Evolutionary conservation across 768 basidiomycete species (phyloP), one percentile per base, ranked within the genome.

Genomic region (Lentinus brumalis): DNA sequence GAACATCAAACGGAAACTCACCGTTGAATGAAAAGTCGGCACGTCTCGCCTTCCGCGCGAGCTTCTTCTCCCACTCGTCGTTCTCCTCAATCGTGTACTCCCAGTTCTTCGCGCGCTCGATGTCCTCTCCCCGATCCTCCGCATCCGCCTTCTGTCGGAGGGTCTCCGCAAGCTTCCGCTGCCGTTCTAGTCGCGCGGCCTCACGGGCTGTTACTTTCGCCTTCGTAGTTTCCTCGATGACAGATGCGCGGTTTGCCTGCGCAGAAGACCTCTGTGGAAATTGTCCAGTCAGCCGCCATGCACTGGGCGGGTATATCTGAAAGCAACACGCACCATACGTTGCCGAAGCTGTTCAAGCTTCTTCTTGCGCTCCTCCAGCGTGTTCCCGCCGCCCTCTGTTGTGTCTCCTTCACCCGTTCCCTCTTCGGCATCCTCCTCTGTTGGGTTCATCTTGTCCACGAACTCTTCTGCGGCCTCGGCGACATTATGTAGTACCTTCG

Each of bases 41-140:
- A 73, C 92, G 82, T 73, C 94, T 81, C 64, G 83, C 85, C 76
- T 95, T 98, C 68, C 88, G 77, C 29, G 86, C 88, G 66, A 84
- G 73, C 73, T 95, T 94, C 81, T 91, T 91, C 78, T 97, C 95
- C 97, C 97, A 99, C 58, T 86, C 81, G 62, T 98, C 94, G 70
- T 95, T 96, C 75, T 98, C 94, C 76, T 98, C 94, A 59, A 97
- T 86, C 30, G 91, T 91, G 79, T 91, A 95, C 67, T 94, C 92
- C 94, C 94, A 98, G 69, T 94, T 94, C 82, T 92, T 94, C 70
- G 85, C 83, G 62, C 95, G 77, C 72, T 96, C 93, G 6, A 93
- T 79, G 71, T 98, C 96, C 72, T 94, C 93, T n/a, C 95, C 96
- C 0, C 84, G 80, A 54, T 94, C 95, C 73, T 92, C 91, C 1